Evolutionary conservation across 2,329 filamentous ascomycete genomes (phyloP).

Genomic region (Periconia sp.): DNA sequence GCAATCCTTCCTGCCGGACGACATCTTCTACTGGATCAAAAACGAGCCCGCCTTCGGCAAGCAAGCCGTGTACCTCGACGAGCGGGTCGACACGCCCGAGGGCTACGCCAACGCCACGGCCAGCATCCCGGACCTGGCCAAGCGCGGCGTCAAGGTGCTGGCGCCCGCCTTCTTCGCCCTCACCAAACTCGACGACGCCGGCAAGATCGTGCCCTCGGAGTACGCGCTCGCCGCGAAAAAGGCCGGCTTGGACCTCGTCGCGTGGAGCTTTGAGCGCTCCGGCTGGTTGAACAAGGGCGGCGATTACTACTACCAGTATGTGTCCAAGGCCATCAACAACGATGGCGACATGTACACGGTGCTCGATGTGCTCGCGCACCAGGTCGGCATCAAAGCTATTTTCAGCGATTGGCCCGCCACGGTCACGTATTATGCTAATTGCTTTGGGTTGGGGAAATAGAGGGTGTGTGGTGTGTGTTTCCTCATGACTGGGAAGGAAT

Average conservation of each 20-base stretch:
- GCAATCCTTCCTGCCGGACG: slow-evolving; percentile 67
- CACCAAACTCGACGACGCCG: slow-evolving; percentile 52
- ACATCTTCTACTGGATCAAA: slow-evolving; percentile 68
- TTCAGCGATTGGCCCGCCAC: slow-evolving; percentile 73
- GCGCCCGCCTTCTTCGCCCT: slow-evolving; percentile 66
- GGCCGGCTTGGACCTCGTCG: slow-evolving; percentile 65
- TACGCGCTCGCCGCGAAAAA: slow-evolving; percentile 65
- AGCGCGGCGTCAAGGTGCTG: slow-evolving; percentile 63
- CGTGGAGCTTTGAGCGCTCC: slow-evolving; percentile 70
- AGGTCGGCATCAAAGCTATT: slow-evolving; percentile 63
- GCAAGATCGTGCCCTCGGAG: slow-evolving; percentile 62
- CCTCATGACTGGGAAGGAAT: too few species aligned
- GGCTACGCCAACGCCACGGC: slow-evolving; percentile 58
- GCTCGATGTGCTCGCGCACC: slow-evolving; percentile 63
- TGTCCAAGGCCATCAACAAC: slow-evolving; percentile 55
- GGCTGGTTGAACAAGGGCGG: slow-evolving; percentile 58
- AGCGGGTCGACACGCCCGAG: slow-evolving; percentile 54
- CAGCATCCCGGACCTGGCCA: slow-evolving; percentile 58
- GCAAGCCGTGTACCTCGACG: slow-evolving; percentile 63
- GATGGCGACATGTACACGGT: slow-evolving; percentile 68
- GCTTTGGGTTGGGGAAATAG: slow-evolving; percentile 52
- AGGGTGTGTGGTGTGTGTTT: not conserved
- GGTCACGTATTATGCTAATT: slow-evolving; percentile 72
- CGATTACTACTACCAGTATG: slow-evolving; percentile 44
- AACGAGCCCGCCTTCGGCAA: slow-evolving; percentile 61